phyloP scores from a whole-genome alignment of 805 yeast species.

The Kluyveromyces dobzhanskii region DNA sequence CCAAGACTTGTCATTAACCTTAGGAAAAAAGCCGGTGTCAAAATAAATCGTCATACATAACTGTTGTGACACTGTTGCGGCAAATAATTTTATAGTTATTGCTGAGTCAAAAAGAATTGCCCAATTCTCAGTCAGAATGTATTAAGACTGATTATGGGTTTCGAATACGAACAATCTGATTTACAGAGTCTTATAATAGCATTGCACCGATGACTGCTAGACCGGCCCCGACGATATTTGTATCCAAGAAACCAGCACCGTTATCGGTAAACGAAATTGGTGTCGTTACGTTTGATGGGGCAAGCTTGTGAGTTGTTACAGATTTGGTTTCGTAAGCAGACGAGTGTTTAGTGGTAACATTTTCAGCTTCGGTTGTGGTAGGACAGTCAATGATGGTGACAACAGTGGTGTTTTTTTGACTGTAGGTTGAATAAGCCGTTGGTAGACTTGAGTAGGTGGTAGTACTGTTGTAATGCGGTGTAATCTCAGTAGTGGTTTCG shows the following conservation, averaged over 20 bases:
- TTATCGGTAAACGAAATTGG: conserved; percentile 9
- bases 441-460: background rate
- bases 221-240: conserved; percentile 18
- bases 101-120: too few relatives aligned
- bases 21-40: too few relatives aligned
- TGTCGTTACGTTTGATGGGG: conserved; percentile 1
- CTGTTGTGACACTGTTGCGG: too few relatives aligned
- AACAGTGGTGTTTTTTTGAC: background rate
- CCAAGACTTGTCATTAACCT: too few relatives aligned
- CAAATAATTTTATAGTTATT: too few relatives aligned
- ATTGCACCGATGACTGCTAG: conserved; percentile 21
- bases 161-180: too few relatives aligned
- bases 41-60: too few relatives aligned
- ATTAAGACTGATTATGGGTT: too few relatives aligned
- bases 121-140: too few relatives aligned
- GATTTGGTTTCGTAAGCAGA: background rate
- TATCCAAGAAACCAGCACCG: conserved; percentile 16
- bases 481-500: background rate
- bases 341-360: background rate
- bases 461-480: background rate
- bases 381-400: background rate
- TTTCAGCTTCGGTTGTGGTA: background rate
- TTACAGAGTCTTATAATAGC: conserved; percentile 11
- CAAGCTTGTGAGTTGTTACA: background rate
- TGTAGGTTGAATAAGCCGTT: background rate